A percentile compares a stretch with the other conserved stretches of the same genome.
These are phyloP conservation scores for Plantago ovata DNA, from an alignment of 257 asterid genomes.

Conservation along the genomic window DNA sequence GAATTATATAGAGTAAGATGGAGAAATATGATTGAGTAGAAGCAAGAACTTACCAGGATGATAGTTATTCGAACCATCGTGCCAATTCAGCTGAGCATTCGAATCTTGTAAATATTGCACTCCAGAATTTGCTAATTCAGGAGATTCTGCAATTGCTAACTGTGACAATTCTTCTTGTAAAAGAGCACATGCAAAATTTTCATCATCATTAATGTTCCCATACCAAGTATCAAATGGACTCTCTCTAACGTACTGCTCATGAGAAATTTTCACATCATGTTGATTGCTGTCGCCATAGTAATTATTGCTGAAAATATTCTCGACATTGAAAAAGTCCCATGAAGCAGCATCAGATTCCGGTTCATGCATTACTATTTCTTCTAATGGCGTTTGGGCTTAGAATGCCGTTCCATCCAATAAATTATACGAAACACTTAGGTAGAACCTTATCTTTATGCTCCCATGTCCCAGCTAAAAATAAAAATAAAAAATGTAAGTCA, in stretches of 20 bases:
- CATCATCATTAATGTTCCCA: conserved; percentile 47
- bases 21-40: conserved; percentile 15
- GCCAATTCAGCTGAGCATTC: conserved; percentile 47
- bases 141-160: conserved; percentile 50
- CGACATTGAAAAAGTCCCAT: conserved; percentile 61
- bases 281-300: conserved; percentile 70
- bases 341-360: conserved; percentile 62
- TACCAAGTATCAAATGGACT: conserved; percentile 27
- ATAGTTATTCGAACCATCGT: conserved; percentile 44
- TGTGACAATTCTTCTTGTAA: conserved; percentile 61
- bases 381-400: conserved; percentile 20
- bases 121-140: conserved; percentile 43
- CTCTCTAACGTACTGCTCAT: conserved; percentile 53
- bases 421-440: conserved; percentile 18
- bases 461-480: conserved; percentile 15
- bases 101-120: conserved; percentile 40
- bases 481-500: conserved; percentile 7
- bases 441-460: conserved; percentile 15
- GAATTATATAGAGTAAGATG: conserved; percentile 11
- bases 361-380: conserved; percentile 46
- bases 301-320: conserved; percentile 60
- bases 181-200: conserved; percentile 51
- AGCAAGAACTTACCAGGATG: conserved; percentile 38
- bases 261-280: conserved; percentile 64
- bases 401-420: conserved; percentile 23